Conservation (phyloP, 139 green algal species). For the Tetradesmus obliquus region DNA sequence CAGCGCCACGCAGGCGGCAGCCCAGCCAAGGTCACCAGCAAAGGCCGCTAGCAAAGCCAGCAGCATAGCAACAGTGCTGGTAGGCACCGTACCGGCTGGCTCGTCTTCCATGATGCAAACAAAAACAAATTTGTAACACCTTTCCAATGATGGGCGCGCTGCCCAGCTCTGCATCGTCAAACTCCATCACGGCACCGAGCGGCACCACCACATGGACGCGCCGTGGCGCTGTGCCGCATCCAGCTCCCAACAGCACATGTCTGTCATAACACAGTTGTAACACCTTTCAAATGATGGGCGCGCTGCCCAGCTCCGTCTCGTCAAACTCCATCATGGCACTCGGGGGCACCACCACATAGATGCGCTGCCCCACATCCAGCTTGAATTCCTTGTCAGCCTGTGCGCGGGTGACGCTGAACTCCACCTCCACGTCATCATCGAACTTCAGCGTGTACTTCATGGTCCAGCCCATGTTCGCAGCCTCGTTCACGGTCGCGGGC, state of each 20-base stretch:
- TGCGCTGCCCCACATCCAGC: constrained; percentile 65
- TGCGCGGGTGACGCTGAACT: constrained; percentile 51
- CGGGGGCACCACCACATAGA: constrained; percentile 64
- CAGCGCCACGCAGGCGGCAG: too few species aligned
- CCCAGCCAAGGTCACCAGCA: too few species aligned
- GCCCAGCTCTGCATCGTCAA: constrained; percentile 63
- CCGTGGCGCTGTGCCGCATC: neutral
- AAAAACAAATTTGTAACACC: neutral
- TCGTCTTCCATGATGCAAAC: too few species aligned
- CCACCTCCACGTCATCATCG: constrained; percentile 76
- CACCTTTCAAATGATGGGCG: constrained; percentile 49
- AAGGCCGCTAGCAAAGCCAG: too few species aligned
- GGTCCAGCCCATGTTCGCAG: constrained; percentile 69
- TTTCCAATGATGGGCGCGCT: constrained; percentile 56
- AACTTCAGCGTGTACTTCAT: constrained; percentile 81
- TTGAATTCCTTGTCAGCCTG: constrained; percentile 54
- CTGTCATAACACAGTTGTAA: neutral
- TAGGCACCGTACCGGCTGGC: too few species aligned
- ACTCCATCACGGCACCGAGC: constrained; percentile 64
- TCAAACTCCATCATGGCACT: constrained; percentile 67
- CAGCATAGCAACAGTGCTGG: too few species aligned
- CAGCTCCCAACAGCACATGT: neutral
- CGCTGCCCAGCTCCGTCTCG: constrained; percentile 63
- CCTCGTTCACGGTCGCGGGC: constrained; percentile 71
- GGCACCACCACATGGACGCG: constrained; percentile 68